Evolutionary conservation across 208 protist genomes (phyloP).

Genomic region (Acanthamoeba culbertsoni): DNA sequence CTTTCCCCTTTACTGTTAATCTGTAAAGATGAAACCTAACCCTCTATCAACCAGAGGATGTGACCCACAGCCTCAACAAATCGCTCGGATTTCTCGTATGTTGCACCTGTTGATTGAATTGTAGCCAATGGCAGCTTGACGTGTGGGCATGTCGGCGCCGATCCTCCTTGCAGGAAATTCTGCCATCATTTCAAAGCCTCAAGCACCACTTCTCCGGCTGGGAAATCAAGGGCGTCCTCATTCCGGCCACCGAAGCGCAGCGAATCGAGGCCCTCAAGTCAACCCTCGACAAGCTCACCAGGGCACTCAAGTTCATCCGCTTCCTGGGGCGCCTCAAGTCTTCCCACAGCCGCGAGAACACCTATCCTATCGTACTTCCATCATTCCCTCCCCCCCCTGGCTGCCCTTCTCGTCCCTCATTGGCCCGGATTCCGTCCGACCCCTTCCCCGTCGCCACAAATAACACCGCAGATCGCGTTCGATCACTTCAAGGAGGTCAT

Average conservation of each 20-base stretch:
- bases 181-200: slow-evolving; percentile 8
- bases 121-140: background rate
- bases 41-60: background rate
- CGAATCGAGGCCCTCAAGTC: slow-evolving; percentile 3
- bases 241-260: slow-evolving; percentile 2
- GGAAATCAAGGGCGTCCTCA: slow-evolving; percentile 30
- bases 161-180: background rate
- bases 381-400: background rate
- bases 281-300: slow-evolving; percentile 26
- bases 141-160: background rate
- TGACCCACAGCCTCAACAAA: slow-evolving; percentile 6
- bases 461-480: background rate
- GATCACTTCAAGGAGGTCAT: slow-evolving; percentile 48
- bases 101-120: background rate
- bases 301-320: slow-evolving; percentile 26
- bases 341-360: background rate
- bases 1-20: background rate
- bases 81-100: background rate
- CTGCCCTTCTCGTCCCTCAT: background rate
- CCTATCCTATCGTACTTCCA: background rate
- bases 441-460: background rate
- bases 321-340: slow-evolving; percentile 6
- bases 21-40: too few species aligned
- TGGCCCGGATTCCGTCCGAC: background rate
- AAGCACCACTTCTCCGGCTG: slow-evolving; percentile 32